Evolutionary conservation across 768 basidiomycete species (phyloP), one percentile per base, ranked within the genome.

Genomic region (Rhizopogon roseolus): DNA sequence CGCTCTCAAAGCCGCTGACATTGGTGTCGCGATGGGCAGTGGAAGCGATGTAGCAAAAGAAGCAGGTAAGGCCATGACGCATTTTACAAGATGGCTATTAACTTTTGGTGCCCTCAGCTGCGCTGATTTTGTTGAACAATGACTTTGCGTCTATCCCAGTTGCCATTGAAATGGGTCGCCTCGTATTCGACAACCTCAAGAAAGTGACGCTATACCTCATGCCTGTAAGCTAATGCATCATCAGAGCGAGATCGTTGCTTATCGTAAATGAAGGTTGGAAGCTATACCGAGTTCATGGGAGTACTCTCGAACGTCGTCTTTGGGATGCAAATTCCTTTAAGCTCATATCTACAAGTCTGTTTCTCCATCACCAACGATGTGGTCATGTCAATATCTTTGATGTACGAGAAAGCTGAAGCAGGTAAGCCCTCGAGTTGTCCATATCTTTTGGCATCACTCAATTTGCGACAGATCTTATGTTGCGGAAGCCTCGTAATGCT

Each of bases 151-250:
- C 81, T 8, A 83, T 85, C 57, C 76, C 76, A 4, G 72, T 76
- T 51, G 83, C 80, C 1, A 80, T 84, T 55, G 73, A 81, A 58
- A 77, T 82, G 64, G 83, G 83, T 49, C 78, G 82, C 37, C 65
- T 81, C 39, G 77, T 81, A 1, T 83, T 83, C 54, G 80, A 82
- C 59, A 84, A 84, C 58, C 59, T 84, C 52, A 75, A 79, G 75
- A 76, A 81, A 72, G 66, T 77, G 40, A 73, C 74, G 16, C 57
- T 74, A n/a, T 74, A 76, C 54, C 61, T 78, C 8, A 71, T 77
- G 64, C 77, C 77, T 9, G 73, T 75, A 54, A 44, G 68, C 58
- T 14, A 49, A 14, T 40, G 14, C 8, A 40, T 25, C 14, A 17
- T 29, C 34, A 38, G 25, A 52, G 28, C 57, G 54, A 34, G 49